Evolutionary conservation across 805 yeast genomes (phyloP), one percentile per base, ranked within the genome.

Genomic region (Saitoella complicata): DNA sequence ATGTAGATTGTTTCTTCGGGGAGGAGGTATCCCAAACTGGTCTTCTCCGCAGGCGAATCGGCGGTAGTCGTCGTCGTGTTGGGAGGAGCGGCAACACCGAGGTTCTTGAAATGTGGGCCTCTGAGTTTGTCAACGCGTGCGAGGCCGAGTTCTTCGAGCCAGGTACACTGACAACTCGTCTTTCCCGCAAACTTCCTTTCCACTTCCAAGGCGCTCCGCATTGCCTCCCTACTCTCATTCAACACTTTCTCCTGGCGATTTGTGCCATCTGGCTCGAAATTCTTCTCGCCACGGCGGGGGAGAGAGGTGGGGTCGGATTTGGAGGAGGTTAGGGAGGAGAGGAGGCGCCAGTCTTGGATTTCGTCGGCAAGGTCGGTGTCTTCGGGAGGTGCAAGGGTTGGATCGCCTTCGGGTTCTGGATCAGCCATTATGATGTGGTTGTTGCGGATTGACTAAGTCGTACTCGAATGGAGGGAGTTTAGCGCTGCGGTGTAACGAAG

Each of bases 201-300:
- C 3, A 58, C 60, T 2, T 47, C 38, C 30, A 86, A 62, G 0
- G 93, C 87, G 3, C 65, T 63, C 55, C 73, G 84, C 94, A 87
- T 86, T 31, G 79, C 76, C 32, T 70, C 61, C 44, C 82, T 65
- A 7, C 88, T 75, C 30, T 65, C 66, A 7, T 64, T 61, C 4
- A 87, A 65, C 11, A 64, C 58, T 4, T 56, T 47, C 4, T 54
- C 57, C 57, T 82, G 91, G 5, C 65, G 56, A 5, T 55, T 52
- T 0, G 86, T 77, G 0, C 83, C 85, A 56, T 80, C 88, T 0
- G 93, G 94, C 48, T 77, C 94, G 51, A 76, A 81, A 51, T 83
- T 94, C 57, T 87, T 87, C 46, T 76, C 86, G 1, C 95, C 94
- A 48, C 88, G 64, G 51, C 76, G 80, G 2, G 87, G 87, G 1